Evolutionary conservation across 495 filamentous ascomycete species (phyloP).

Genomic region (Hypoxylon cercidicola): DNA sequence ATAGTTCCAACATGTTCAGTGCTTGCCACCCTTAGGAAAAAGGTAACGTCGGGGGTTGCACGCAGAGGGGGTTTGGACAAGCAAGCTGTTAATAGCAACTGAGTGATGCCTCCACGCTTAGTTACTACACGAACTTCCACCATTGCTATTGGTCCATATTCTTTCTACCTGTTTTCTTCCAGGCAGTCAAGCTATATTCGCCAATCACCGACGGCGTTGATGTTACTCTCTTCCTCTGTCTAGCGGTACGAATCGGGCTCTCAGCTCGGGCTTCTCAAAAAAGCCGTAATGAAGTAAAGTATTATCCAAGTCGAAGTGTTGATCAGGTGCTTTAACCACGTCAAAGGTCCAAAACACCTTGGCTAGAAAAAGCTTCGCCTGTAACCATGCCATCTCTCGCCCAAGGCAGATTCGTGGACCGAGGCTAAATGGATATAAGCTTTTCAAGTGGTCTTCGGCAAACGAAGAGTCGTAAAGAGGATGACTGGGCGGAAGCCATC

Average conservation of each 20-base stretch:
- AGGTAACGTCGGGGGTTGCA: neutral
- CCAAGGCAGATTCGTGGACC: conserved; percentile 34
- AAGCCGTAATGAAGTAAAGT: neutral
- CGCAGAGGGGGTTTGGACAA: too few species aligned
- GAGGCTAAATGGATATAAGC: conserved; percentile 31
- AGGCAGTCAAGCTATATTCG: too few species aligned
- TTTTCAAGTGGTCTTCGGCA: conserved; percentile 22
- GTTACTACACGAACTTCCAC: too few species aligned
- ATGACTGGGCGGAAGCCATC: conserved; percentile 25
- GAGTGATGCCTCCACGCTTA: too few species aligned
- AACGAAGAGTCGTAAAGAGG: conserved; percentile 15
- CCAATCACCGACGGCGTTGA: too few species aligned
- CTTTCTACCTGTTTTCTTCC: too few species aligned
- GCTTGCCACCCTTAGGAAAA: neutral
- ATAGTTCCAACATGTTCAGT: neutral
- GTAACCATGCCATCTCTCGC: conserved; percentile 35
- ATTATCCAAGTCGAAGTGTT: neutral
- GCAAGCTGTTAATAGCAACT: too few species aligned
- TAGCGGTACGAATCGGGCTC: neutral
- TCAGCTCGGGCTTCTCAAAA: neutral
- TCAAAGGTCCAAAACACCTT: conserved; percentile 16
- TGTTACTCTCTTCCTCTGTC: too few species aligned
- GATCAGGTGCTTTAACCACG: conserved; percentile 2
- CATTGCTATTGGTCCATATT: too few species aligned
- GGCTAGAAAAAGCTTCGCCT: conserved; percentile 30